A percentile compares a stretch with the other conserved stretches of the same genome.
phyloP scores from a whole-genome alignment of 345 rosid genomes.

The Pseudoturritis turrita region DNA sequence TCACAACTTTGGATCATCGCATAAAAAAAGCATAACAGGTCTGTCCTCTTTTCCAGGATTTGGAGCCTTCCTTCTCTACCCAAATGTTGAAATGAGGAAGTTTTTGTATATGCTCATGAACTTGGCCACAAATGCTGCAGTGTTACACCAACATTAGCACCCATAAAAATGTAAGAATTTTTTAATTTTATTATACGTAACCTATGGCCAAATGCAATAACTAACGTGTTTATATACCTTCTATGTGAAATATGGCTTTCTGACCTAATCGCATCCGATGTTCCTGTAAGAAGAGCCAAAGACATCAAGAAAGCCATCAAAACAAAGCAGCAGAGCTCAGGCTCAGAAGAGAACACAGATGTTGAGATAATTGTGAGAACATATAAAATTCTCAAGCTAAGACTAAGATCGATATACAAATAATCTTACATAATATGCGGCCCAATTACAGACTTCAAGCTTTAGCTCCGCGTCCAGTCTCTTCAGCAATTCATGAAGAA shows the following conservation, averaged over 20 bases:
- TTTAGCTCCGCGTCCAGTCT: slow-evolving; percentile 86
- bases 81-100: slow-evolving; percentile 79
- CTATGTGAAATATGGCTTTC: slow-evolving; percentile 90
- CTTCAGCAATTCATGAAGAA: slow-evolving; percentile 75
- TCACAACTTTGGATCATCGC: neutral
- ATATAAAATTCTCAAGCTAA: neutral
- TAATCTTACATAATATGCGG: slow-evolving; percentile 83
- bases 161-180: neutral
- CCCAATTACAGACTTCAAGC: slow-evolving; percentile 96
- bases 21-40: neutral
- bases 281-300: slow-evolving; percentile 46
- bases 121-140: slow-evolving; percentile 89
- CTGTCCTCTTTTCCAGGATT: neutral
- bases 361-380: neutral
- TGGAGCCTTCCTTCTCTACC: slow-evolving; percentile 33
- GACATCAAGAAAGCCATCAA: slow-evolving; percentile 11
- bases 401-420: neutral
- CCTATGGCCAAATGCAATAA: neutral
- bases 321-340: neutral
- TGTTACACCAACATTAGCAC: neutral
- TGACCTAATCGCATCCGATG: slow-evolving; percentile 84
- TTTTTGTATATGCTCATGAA: slow-evolving; percentile 91
- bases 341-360: neutral
- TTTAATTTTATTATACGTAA: neutral
- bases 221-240: slow-evolving; percentile 45